phyloP scores from a whole-genome alignment of 371 early-diverging fungal genomes.

The Mucor irregularis region DNA sequence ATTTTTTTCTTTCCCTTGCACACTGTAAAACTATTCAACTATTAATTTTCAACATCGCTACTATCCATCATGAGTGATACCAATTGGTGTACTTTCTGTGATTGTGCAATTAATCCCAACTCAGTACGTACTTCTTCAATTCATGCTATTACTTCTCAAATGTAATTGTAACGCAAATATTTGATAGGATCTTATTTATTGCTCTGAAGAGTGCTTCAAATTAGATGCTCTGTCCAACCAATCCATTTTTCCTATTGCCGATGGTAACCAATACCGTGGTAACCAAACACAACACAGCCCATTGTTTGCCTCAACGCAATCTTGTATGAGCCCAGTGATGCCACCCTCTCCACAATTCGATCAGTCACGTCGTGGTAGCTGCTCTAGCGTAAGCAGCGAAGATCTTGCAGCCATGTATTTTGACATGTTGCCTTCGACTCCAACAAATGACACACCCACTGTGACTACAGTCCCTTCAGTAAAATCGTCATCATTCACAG shows the following conservation, averaged over 20 bases:
- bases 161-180: not conserved
- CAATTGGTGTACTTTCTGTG: constrained; percentile 27
- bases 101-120: constrained; percentile 19
- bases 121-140: constrained; percentile 3
- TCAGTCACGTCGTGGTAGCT: constrained; percentile 2
- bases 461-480: too few species aligned
- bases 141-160: not conserved
- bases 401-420: constrained; percentile 19
- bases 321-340: too few species aligned
- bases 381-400: constrained; percentile 12
- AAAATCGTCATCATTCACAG: too few species aligned
- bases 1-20: too few species aligned
- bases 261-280: not conserved
- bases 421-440: not conserved
- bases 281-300: not conserved
- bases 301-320: not conserved
- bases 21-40: too few species aligned
- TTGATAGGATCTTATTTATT: constrained; percentile 29
- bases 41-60: too few species aligned
- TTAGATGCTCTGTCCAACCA: constrained; percentile 18
- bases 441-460: not conserved
- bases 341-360: not conserved
- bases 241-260: not conserved
- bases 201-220: constrained; percentile 26
- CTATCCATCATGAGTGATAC: constrained; percentile 24